A percentile compares a stretch with the other conserved stretches of the same genome.
Conservation (phyloP, 192 early-diverging fungal species). For the Hyaloraphidium curvatum region DNA sequence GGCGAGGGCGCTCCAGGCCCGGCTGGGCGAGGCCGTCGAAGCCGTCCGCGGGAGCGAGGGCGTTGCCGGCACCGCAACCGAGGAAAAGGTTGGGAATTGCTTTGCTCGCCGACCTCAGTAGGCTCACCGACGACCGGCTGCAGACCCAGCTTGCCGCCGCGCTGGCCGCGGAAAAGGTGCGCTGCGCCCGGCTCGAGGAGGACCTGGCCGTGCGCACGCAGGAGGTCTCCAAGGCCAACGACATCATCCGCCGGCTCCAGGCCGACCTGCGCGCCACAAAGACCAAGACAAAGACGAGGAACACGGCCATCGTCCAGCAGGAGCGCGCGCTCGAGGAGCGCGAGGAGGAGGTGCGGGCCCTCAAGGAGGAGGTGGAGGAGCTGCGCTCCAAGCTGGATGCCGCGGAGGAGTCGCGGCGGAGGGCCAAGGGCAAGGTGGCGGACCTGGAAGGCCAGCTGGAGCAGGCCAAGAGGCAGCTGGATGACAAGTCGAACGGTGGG, state of each 20-base stretch:
- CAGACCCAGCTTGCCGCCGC: constrained; percentile 16
- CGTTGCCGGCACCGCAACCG: not conserved
- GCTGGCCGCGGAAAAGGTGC: constrained; percentile 9
- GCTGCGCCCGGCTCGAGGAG: constrained; percentile 17
- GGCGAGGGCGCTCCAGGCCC: not conserved
- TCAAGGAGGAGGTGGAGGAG: constrained; percentile 18
- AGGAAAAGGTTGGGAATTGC: not conserved
- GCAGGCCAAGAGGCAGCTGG: constrained; percentile 25
- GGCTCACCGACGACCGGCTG: not conserved
- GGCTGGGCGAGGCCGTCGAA: not conserved
- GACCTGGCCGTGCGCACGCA: constrained; percentile 12
- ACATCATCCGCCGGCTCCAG: constrained; percentile 34
- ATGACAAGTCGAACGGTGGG: constrained; percentile 32
- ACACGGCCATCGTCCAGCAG: constrained; percentile 33
- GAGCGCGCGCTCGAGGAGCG: constrained; percentile 34
- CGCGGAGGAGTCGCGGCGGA: constrained; percentile 6
- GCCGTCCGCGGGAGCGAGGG: not conserved
- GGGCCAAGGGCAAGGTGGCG: constrained; percentile 6
- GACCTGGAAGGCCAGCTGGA: constrained; percentile 17
- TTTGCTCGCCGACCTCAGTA: not conserved
- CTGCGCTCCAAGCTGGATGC: constrained; percentile 11
- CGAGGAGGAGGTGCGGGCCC: constrained; percentile 11
- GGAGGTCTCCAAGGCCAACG: constrained; percentile 31
- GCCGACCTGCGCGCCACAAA: constrained; percentile 23
- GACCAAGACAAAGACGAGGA: constrained; percentile 34